Percentiles rank a stretch among this genome's conserved stretches.
phyloP scores from a whole-genome alignment of 2,329 filamentous ascomycete genomes.

The Aspergillus uvarum region DNA sequence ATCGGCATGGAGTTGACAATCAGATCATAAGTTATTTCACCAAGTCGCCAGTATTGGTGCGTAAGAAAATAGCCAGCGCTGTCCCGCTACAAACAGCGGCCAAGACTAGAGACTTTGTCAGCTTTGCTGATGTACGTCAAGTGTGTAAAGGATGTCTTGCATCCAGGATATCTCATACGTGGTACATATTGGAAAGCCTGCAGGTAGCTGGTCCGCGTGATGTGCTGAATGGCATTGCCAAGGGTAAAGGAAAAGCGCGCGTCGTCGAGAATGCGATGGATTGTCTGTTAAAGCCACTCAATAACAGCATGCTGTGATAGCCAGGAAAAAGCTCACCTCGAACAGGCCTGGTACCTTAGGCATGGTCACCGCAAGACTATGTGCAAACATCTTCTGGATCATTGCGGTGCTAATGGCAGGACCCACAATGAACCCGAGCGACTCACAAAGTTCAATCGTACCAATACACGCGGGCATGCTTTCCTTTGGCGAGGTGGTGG shows the following conservation, averaged over 20 bases:
- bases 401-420: constrained; percentile 14
- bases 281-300: constrained; percentile 7
- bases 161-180: too few species aligned
- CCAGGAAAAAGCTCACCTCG: neutral
- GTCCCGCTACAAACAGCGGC: too few species aligned
- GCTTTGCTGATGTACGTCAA: too few species aligned
- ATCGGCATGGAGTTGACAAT: too few species aligned
- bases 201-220: constrained; percentile 17
- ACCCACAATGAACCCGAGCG: constrained; percentile 24
- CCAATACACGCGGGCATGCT: constrained; percentile 14
- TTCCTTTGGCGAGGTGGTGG: constrained; percentile 9
- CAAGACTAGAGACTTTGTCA: too few species aligned
- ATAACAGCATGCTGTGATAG: neutral
- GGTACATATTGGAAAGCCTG: constrained; percentile 13
- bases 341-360: neutral
- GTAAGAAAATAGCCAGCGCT: too few species aligned
- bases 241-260: constrained; percentile 12
- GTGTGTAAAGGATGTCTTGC: too few species aligned
- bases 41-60: too few species aligned
- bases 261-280: constrained; percentile 15
- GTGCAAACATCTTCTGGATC: constrained; percentile 15
- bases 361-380: constrained; percentile 5
- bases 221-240: constrained; percentile 1
- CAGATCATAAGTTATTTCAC: too few species aligned
- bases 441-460: constrained; percentile 23